Evolutionary conservation across 768 basidiomycete genomes (phyloP).

Genomic region (Agrocybe praecox): DNA sequence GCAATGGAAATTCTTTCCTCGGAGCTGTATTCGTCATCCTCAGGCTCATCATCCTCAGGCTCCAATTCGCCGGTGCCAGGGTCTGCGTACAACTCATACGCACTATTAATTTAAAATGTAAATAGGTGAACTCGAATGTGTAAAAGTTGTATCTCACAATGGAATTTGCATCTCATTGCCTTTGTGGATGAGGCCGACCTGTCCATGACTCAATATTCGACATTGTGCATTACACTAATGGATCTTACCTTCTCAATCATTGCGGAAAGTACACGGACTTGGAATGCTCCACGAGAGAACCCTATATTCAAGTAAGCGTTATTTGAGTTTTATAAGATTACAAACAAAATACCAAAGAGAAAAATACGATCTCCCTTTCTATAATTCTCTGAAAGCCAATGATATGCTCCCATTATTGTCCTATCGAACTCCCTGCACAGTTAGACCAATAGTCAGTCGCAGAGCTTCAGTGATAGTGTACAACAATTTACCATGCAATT

Average conservation of each 20-base stretch:
- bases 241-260: slow-evolving; percentile 42
- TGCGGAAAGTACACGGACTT: neutral
- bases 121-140: neutral
- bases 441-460: neutral
- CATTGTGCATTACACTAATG: neutral
- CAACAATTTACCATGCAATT: slow-evolving; percentile 12
- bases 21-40: neutral
- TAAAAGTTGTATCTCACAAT: slow-evolving; percentile 2
- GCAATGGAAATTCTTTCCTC: neutral
- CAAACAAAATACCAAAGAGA: neutral
- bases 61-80: neutral
- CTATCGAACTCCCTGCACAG: slow-evolving; percentile 32
- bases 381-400: slow-evolving; percentile 45
- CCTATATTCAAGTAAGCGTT: neutral
- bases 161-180: slow-evolving; percentile 39
- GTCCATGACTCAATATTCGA: too few species aligned
- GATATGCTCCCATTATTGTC: slow-evolving; percentile 37
- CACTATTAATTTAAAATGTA: neutral
- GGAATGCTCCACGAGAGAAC: neutral
- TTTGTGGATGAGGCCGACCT: slow-evolving; percentile 44
- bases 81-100: slow-evolving; percentile 14
- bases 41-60: neutral
- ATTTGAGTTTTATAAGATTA: neutral
- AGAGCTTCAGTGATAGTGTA: too few species aligned
- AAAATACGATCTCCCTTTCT: neutral